Base-by-base conservation (phyloP, 805 yeast species). In the Yarrowia phangngaensis region DNA sequence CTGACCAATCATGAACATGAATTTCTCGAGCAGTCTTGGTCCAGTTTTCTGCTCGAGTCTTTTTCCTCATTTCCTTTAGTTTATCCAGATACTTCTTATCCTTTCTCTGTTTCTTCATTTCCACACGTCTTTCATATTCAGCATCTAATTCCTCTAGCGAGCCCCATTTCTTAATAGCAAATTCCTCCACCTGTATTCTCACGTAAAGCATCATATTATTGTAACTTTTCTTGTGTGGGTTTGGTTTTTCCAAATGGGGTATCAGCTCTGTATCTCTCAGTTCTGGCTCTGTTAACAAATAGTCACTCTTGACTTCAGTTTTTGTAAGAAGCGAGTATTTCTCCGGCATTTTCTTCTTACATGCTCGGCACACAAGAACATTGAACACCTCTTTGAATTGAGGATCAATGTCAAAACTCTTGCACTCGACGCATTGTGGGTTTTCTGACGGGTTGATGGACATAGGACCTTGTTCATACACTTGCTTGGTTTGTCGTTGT, bases 151-250 rank as follows among this genome's bases (percentile, higher is more conserved):
- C 87, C 50, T 87, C 95, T 8, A 81, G 75, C 1, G 94, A 82
- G 1, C 92, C 95, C 99, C 98, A 92, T 66, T 92, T 90, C 60
- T 84, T 82, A 68, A 81, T 85, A 0, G 97, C 95, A 65, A 74
- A 85, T 58, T 82, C 86, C 63, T 92, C 98, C n/a, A 92, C 87
- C 59, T 92, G 97, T 60, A 79, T 84, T 52, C 98, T 70, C 34
- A 92, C 66, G 67, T 80, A 92, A 50, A 92, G 70, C 72, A 89
- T 95, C 99, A 92, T 92, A 60, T 92, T 75, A 41, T 87, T 83
- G 65, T 79, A 92, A 0, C 87, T 83, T 2, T 80, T 80, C 32
- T 89, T 87, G 64, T 92, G 95, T 0, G 99, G 99, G 60, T 92
- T 92, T 2, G 95, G 87, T 57, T 89, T 85, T 54, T 88, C 95